phyloP scores from a whole-genome alignment of 345 rosid genomes.

The Euclidium syriacum region DNA sequence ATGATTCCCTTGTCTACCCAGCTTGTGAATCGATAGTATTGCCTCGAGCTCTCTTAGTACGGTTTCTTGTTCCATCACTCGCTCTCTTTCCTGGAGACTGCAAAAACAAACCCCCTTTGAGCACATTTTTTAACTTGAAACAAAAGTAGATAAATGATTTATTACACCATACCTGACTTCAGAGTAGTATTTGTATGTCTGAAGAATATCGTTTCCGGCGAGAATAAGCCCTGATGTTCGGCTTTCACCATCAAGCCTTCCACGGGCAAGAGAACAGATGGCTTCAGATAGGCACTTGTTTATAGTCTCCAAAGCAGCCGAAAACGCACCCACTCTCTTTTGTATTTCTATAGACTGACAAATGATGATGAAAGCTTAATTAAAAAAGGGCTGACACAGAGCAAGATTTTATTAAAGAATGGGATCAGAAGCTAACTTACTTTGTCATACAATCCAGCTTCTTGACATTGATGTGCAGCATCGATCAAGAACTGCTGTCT shows the following conservation, averaged over 20 bases:
- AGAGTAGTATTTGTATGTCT: conserved; percentile 76
- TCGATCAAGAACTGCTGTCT: conserved; percentile 84
- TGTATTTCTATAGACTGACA: conserved; percentile 81
- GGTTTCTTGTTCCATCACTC: conserved; percentile 78
- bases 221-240: conserved; percentile 77
- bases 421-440: conserved; percentile 40
- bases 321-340: conserved; percentile 88
- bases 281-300: conserved; percentile 92
- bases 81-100: conserved; percentile 83
- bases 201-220: conserved; percentile 83
- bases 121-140: conserved; percentile 5
- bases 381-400: background rate
- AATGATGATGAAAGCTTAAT: conserved; percentile 6
- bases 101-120: background rate
- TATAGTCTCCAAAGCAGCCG: conserved; percentile 83
- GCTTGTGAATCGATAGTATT: conserved; percentile 66
- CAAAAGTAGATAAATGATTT: background rate
- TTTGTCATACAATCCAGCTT: conserved; percentile 87
- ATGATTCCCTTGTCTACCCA: conserved; percentile 60
- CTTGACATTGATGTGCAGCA: conserved; percentile 84
- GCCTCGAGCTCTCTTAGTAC: conserved; percentile 97
- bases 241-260: conserved; percentile 92
- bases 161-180: conserved; percentile 58
- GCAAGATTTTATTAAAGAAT: conserved; percentile 1
- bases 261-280: conserved; percentile 75